Evolutionary conservation across 768 basidiomycete species (phyloP), one percentile per base, ranked within the genome.

Genomic region (Amanita pseudoporphyria): DNA sequence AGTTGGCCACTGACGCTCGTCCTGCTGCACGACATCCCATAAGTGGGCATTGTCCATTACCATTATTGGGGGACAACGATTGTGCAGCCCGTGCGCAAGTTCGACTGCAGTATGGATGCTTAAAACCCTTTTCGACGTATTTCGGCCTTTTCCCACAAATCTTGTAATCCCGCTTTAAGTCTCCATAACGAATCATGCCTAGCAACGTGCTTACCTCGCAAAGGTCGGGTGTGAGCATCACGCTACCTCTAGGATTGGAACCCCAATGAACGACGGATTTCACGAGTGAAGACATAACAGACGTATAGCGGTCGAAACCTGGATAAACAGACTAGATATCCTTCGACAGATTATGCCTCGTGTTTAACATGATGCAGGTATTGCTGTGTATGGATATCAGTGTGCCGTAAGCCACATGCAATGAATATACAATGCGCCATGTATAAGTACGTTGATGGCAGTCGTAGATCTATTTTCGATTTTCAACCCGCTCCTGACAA

Each of bases 91-190:
- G 68, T 47, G 81, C 81, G 58, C 81, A 82, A 44, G 73, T 78
- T 55, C 71, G 77, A 56, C 81, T 71, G 57, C 81, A 82, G 59
- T 76, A 83, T 28, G 74, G 70, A 56, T 82, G 79, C 53, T 70
- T 70, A 53, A 68, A 62, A 14, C 81, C 81, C 52, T 74, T 71
- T 55, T 81, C 81, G n/a, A 78, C 62, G 59, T 73, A 82, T 66
- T 78, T 82, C 12, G 79, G 78, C 60, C 72, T 80, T 52, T 67
- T 67, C 12, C 76, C 73, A 62, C 81, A 83, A 51, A 71, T 71
- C 81, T 82, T 45, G 48, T 42, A 35, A 28, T 49, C 48, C 21
- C 39, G 46, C 35, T 52, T 48, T 59, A 12, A 54, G 49, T 43
- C 44, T 53, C 43, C 31, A 13, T 33, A 19, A 35, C 13, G 24